Evolutionary conservation across 1,284 basidiomycete genomes (phyloP).

Genomic region (Malassezia nana): DNA sequence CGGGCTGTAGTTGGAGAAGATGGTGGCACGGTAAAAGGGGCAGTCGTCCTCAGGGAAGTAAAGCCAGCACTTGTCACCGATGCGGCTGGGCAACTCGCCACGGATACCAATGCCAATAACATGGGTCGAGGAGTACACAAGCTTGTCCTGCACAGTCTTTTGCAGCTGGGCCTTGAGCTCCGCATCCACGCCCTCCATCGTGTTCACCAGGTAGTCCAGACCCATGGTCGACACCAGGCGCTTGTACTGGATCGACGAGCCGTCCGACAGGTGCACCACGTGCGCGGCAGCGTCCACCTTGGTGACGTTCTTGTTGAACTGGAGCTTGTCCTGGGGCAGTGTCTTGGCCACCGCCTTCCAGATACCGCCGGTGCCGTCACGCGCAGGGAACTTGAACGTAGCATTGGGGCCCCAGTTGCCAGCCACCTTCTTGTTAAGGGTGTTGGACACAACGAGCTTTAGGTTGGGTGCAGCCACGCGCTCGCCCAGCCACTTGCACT

Average conservation of each 20-base stretch:
- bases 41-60: conserved; percentile 53
- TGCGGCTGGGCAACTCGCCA: conserved; percentile 51
- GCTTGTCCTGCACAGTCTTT: conserved; percentile 48
- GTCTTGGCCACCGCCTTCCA: conserved; percentile 54
- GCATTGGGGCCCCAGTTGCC: conserved; percentile 55
- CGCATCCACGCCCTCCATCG: conserved; percentile 47
- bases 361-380: conserved; percentile 54
- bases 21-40: conserved; percentile 55
- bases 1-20: conserved; percentile 55
- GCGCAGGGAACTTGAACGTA: conserved; percentile 54
- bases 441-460: conserved; percentile 53
- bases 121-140: conserved; percentile 53
- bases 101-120: conserved; percentile 54
- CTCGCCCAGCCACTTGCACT: conserved; percentile 56
- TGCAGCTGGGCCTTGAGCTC: conserved; percentile 48
- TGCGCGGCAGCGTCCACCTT: conserved; percentile 50
- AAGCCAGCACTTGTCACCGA: conserved; percentile 54
- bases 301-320: conserved; percentile 49
- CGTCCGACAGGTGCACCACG: conserved; percentile 50
- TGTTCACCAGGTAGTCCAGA: conserved; percentile 50
- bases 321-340: conserved; percentile 50
- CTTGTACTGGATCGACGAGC: conserved; percentile 51
- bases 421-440: conserved; percentile 52
- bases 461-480: conserved; percentile 54
- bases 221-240: conserved; percentile 52